Base-by-base conservation (phyloP, 306 rosid species). In the Ziziphus jujuba region DNA sequence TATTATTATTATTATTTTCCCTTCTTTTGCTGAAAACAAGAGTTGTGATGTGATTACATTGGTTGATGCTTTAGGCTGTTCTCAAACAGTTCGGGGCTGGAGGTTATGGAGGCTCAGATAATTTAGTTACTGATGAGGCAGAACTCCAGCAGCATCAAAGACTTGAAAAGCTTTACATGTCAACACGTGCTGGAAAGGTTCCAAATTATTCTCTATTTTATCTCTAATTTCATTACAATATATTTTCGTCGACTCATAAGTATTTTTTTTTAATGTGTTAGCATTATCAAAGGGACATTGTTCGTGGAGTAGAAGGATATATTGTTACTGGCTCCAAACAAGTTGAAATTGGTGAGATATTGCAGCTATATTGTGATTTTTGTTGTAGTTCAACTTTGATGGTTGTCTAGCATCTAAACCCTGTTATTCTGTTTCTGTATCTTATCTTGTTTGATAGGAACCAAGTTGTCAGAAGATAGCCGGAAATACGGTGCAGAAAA, bases 221-320 rank as follows among this genome's bases (percentile, higher is more conserved):
- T 31, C 47, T 72, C 48, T 34, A 44, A 25, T 63, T 45, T 74
- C 55, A 72, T 76, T 66, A 33, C 53, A 35, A 69, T 25, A 15
- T 5, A n/a, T 34, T 23, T 17, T 40, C 55, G 28, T 69, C n/a
- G 40, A 56, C 75, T 73, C 43, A 58, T 56, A 53, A 67, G 45
- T 54, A 55, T 43, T 38, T 68, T 6, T 59, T 40, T 75, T n/a
- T 56, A 14, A 33, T 66, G 52, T 79, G 77, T 61, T 85, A 90
- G 98, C 98, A 93, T 74, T 93, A 88, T 82, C 98, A 93, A 86
- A 86, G 98, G 75, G 98, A 90, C 77, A 86, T 93, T 69, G 98
- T 93, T 68, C 98, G 98, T 65, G 96, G 97, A 55, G 96, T 86
- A 53, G 98, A 93, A 78, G 97, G 97, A 66, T 90, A 90, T 82